Evolutionary conservation across 352 stramenopile species (phyloP).

Genomic region (Pythium brassicae): DNA sequence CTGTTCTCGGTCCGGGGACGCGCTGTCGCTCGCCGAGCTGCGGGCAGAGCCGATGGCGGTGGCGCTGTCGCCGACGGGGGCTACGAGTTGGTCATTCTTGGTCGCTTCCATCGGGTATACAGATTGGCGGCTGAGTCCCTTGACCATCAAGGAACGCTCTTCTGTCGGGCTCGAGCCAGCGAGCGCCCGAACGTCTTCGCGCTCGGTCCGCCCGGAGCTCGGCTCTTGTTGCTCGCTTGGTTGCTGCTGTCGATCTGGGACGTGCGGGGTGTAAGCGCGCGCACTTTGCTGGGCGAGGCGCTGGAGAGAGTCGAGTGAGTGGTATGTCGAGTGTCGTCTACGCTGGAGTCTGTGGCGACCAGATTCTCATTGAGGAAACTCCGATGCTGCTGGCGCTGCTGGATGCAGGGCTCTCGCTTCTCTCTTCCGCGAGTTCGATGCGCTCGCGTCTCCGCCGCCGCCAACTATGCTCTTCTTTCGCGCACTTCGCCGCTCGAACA

Average conservation of each 20-base stretch:
- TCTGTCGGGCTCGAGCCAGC: constrained; percentile 3
- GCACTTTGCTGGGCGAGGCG: not conserved
- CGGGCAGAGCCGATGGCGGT: constrained; percentile 10
- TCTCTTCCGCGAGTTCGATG: not conserved
- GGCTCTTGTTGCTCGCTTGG: not conserved
- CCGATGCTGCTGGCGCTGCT: not conserved
- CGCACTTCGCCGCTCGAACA: too few species aligned
- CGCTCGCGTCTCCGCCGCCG: too few species aligned
- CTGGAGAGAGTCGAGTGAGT: not conserved
- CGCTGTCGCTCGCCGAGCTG: not conserved
- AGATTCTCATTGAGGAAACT: not conserved
- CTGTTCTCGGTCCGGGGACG: too few species aligned
- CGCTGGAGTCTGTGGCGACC: not conserved
- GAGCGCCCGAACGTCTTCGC: not conserved
- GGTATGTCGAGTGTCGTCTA: not conserved
- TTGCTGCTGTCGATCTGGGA: not conserved
- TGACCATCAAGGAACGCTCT: constrained; percentile 30
- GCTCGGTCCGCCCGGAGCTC: not conserved
- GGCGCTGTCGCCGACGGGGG: constrained; percentile 9
- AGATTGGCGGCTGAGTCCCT: constrained; percentile 57
- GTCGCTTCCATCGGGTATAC: constrained; percentile 57
- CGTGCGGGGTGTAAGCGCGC: not conserved
- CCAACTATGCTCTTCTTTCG: too few species aligned
- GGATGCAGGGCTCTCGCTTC: too few species aligned
- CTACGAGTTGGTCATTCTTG: constrained; percentile 13